phyloP scores from a whole-genome alignment of 1,284 basidiomycete species.

The Tremellales sp. region DNA sequence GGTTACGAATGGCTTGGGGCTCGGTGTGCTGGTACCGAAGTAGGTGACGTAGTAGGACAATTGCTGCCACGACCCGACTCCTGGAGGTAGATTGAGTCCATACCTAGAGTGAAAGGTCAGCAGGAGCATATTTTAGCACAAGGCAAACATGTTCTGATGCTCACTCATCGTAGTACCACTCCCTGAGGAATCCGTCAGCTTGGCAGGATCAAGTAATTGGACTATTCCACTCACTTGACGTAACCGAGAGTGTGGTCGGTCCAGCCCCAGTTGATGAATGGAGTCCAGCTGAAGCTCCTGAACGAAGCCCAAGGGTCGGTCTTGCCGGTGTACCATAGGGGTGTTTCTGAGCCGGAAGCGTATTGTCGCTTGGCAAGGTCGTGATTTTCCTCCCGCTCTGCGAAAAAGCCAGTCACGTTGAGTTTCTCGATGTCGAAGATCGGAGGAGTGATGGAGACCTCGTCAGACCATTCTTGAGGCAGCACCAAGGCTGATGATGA shows the following conservation, averaged over 20 bases:
- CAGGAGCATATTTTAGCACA: too few species aligned
- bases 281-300: slow-evolving; percentile 8
- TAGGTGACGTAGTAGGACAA: slow-evolving; percentile 14
- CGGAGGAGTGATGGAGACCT: too few species aligned
- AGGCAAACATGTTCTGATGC: too few species aligned
- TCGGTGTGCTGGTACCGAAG: slow-evolving; percentile 11
- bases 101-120: too few species aligned
- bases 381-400: too few species aligned
- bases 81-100: slow-evolving; percentile 11
- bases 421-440: too few species aligned
- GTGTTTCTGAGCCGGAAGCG: background rate
- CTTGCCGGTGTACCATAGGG: background rate
- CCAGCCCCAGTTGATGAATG: slow-evolving; percentile 11
- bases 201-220: too few species aligned
- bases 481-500: too few species aligned
- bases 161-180: slow-evolving; percentile 13
- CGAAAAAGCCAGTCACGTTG: too few species aligned
- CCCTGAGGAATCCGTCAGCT: slow-evolving; percentile 1
- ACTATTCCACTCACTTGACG: slow-evolving; percentile 12
- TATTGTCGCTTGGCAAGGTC: background rate
- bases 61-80: slow-evolving; percentile 10
- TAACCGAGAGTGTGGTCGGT: slow-evolving; percentile 11
- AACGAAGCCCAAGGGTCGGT: slow-evolving; percentile 13
- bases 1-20: slow-evolving; percentile 6
- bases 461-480: too few species aligned